Conservation (phyloP, 345 rosid species). For the Crucihimalaya himalaica region DNA sequence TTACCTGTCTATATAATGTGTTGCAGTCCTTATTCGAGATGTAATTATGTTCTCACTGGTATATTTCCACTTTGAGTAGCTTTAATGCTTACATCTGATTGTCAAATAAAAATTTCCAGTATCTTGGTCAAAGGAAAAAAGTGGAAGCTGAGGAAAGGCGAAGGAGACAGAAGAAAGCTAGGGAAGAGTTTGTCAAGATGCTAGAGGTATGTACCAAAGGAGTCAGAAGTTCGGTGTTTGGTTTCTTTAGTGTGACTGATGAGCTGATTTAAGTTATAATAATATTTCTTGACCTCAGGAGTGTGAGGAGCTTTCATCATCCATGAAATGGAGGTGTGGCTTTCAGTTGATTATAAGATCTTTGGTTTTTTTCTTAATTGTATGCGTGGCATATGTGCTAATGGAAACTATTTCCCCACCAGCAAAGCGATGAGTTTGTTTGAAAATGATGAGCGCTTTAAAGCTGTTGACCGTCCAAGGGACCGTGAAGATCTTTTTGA, state of each 20-base stretch:
- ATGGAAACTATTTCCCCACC: constrained; percentile 39
- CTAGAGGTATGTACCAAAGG: constrained; percentile 66
- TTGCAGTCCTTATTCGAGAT: not conserved
- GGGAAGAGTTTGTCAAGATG: constrained; percentile 90
- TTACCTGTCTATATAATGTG: not conserved
- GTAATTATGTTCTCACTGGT: constrained; percentile 14
- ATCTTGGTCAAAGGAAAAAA: constrained; percentile 95
- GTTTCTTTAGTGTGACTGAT: constrained; percentile 1
- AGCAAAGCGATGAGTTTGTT: constrained; percentile 89
- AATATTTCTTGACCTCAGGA: constrained; percentile 60
- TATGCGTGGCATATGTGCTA: constrained; percentile 30
- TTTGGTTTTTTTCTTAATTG: constrained; percentile 14
- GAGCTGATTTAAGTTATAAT: constrained; percentile 32
- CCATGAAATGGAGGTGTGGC: constrained; percentile 87
- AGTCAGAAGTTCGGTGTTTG: constrained; percentile 15
- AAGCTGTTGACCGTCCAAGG: constrained; percentile 84
- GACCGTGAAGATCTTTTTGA: constrained; percentile 95
- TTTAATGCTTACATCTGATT: constrained; percentile 15
- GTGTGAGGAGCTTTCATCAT: constrained; percentile 79
- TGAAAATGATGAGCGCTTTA: constrained; percentile 92
- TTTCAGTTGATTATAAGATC: constrained; percentile 1
- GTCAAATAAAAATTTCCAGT: constrained; percentile 46
- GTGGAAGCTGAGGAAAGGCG: constrained; percentile 97
- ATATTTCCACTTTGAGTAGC: constrained; percentile 21
- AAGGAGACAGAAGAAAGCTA: constrained; percentile 88